phyloP scores from a whole-genome alignment of 306 rosid species.

The Vigna trinervia region DNA sequence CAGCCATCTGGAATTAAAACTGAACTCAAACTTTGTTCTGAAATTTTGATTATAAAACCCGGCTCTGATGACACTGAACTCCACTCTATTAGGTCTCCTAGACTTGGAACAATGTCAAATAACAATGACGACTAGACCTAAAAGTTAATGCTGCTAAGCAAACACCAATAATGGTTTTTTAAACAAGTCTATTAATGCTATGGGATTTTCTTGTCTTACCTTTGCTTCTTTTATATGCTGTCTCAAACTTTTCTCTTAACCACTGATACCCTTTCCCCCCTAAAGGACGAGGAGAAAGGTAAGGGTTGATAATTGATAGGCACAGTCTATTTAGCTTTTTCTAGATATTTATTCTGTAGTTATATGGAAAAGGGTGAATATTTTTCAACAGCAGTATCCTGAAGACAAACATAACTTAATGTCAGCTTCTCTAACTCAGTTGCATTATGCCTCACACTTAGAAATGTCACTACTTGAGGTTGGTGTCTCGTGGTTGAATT shows the following conservation, averaged over 20 bases:
- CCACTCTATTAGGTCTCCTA: not conserved
- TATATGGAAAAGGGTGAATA: conserved; percentile 21
- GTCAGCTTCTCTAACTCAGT: not conserved
- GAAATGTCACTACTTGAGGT: not conserved
- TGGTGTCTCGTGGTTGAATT: conserved; percentile 22
- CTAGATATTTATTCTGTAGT: conserved; percentile 6
- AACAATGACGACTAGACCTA: conserved; percentile 11
- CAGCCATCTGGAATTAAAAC: conserved; percentile 28
- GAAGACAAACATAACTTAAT: conserved; percentile 16
- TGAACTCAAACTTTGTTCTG: conserved; percentile 3
- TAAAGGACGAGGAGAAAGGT: conserved; percentile 24
- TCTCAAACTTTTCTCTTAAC: conserved; percentile 5
- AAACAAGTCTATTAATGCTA: not conserved
- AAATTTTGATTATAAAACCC: conserved; percentile 5
- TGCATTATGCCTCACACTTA: conserved; percentile 26
- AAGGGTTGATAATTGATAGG: conserved; percentile 1
- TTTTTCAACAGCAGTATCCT: conserved; percentile 10
- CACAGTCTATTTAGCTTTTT: not conserved
- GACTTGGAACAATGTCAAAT: conserved; percentile 21
- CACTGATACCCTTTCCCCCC: not conserved
- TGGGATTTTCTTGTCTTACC: conserved; percentile 27
- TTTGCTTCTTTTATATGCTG: conserved; percentile 23
- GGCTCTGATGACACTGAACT: not conserved
- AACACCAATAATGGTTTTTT: not conserved
- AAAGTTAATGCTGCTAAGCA: conserved; percentile 6